phyloP scores from a whole-genome alignment of 495 filamentous ascomycete species.

The Hypoxylon rickii region DNA sequence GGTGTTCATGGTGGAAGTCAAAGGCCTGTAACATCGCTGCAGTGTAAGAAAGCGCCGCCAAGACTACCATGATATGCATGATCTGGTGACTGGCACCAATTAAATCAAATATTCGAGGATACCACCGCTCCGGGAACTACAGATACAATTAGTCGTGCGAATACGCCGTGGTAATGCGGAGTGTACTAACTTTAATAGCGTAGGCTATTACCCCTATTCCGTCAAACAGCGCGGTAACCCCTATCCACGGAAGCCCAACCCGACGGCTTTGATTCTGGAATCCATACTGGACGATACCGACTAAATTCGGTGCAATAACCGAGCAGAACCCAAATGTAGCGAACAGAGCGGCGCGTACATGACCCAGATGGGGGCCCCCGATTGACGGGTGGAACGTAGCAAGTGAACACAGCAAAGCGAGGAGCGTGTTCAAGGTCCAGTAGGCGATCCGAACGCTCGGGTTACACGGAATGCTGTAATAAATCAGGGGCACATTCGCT shows the following conservation, averaged over 20 bases:
- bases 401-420: slow-evolving; percentile 40
- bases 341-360: slow-evolving; percentile 46
- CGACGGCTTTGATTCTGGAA: slow-evolving; percentile 43
- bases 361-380: slow-evolving; percentile 42
- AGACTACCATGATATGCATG: slow-evolving; percentile 54
- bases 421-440: slow-evolving; percentile 41
- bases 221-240: slow-evolving; percentile 45
- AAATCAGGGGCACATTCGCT: slow-evolving; percentile 55
- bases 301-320: slow-evolving; percentile 47
- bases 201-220: slow-evolving; percentile 48
- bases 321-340: slow-evolving; percentile 47
- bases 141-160: not conserved
- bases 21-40: slow-evolving; percentile 51
- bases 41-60: slow-evolving; percentile 51
- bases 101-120: slow-evolving; percentile 52
- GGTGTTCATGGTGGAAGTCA: slow-evolving; percentile 46
- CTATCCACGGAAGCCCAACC: slow-evolving; percentile 51
- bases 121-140: slow-evolving; percentile 56
- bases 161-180: not conserved
- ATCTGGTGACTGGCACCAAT: slow-evolving; percentile 57
- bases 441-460: slow-evolving; percentile 42
- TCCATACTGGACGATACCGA: slow-evolving; percentile 47
- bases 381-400: slow-evolving; percentile 46
- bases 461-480: slow-evolving; percentile 55
- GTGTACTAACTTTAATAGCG: slow-evolving; percentile 45